Evolutionary conservation across 2,329 filamentous ascomycete genomes (phyloP), one percentile per base, ranked within the genome.

Genomic region (Aspergillus fijiensis): DNA sequence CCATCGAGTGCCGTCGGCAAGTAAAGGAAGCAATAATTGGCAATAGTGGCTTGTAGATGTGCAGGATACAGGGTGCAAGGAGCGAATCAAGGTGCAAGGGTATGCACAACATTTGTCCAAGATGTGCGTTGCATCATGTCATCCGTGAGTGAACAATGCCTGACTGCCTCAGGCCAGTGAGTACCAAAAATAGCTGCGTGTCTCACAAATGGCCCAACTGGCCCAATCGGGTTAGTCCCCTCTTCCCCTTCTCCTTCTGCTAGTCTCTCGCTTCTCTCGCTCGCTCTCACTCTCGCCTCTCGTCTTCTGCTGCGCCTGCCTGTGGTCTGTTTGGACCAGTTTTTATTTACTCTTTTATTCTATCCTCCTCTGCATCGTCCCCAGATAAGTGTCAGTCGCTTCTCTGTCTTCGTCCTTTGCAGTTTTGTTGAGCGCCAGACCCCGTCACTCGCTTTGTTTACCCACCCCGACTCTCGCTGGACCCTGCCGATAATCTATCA

Each of bases 371-470:
- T 49, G 42, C 48, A 23, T 59, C 27, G 25, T 25, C 51, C 25
- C 52, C 54, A 23, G 29, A 27, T 25, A 29, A 49, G 49, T 39
- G 29, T 23, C 19, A 29, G 48, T 55, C 25, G 54, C 23, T 45
- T 45, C 47, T 31, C 51, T 23, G 42, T 54, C 49, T 51, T 33
- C 55, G 19, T 21, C 21, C 19, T 31, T 21, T 35, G 49, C 39
- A 23, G 35, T 31, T n/a, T 51, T 21, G 47, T 51, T 39, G 47
- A 54, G 16, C 54, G 51, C 55, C 53, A 12, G n/a, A 16, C 42
- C 49, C 60, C 53, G 66, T 67, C 67, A 58, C 63, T 68, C 64
- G 65, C 66, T 69, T 64, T 67, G 65, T 69, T 67, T 67, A 67
- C 59, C 49, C 57, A 19, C 49, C 27, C 45, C 57, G 47, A 54